phyloP scores from a whole-genome alignment of 148 eudicot species.

The Hydrangea macrophylla region DNA sequence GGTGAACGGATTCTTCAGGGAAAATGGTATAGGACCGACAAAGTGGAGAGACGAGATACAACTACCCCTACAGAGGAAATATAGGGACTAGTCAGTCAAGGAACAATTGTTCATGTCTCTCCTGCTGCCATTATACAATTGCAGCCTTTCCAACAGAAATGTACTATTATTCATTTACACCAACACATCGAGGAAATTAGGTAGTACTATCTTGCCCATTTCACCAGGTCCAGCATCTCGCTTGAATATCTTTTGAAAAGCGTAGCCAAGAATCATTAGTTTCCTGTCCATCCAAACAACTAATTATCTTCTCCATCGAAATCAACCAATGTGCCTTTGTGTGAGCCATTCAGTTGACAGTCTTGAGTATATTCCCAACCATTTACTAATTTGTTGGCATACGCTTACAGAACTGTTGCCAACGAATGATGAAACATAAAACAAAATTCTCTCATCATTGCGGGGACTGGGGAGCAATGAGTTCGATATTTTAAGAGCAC shows the following conservation, averaged over 20 bases:
- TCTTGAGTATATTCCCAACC: too few relatives aligned
- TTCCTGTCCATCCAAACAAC: constrained; percentile 1
- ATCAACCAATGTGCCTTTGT: not conserved
- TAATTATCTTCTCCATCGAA: not conserved
- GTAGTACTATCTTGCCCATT: constrained; percentile 2
- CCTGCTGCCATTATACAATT: not conserved
- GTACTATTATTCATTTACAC: constrained; percentile 4
- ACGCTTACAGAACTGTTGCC: not conserved
- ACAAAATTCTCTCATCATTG: too few relatives aligned
- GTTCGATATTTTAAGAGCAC: too few relatives aligned
- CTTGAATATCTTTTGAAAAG: not conserved
- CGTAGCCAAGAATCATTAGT: not conserved
- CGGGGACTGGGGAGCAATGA: too few relatives aligned
- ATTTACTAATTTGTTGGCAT: too few relatives aligned
- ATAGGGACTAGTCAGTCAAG: too few relatives aligned
- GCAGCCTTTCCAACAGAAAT: not conserved
- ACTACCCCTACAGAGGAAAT: too few relatives aligned
- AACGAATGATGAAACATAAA: not conserved
- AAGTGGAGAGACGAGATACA: too few relatives aligned
- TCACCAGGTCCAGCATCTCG: constrained; percentile 1
- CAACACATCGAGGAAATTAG: constrained; percentile 4
- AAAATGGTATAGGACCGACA: too few relatives aligned
- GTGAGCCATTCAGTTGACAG: too few relatives aligned
- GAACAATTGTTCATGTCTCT: not conserved
- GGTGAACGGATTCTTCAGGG: too few relatives aligned